Conservation (phyloP, 352 stramenopile species). For the Pythium aquatile region DNA sequence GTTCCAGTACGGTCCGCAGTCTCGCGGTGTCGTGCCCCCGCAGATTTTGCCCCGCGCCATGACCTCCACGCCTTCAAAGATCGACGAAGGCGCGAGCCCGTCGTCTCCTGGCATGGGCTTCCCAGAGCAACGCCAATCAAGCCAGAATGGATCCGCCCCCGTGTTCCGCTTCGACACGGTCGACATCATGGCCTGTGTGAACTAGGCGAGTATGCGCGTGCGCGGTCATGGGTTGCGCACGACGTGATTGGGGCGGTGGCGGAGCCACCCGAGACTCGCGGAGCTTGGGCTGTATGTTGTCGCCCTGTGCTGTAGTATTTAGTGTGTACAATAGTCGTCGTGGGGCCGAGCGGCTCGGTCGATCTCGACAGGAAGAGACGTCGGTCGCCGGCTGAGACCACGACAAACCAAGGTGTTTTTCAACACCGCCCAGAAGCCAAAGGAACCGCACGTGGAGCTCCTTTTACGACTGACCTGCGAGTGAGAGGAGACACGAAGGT, state of each 20-base stretch:
- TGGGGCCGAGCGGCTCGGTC: conserved; percentile 8
- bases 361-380: conserved; percentile 11
- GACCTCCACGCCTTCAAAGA: conserved; percentile 5
- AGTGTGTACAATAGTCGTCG: conserved; percentile 65
- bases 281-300: conserved; percentile 24
- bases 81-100: conserved; percentile 8
- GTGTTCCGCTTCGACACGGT: conserved; percentile 79
- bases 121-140: conserved; percentile 43
- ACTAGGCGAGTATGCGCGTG: conserved; percentile 24
- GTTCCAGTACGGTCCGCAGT: conserved; percentile 54
- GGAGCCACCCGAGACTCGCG: conserved; percentile 12
- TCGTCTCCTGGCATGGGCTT: conserved; percentile 12
- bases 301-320: conserved; percentile 28
- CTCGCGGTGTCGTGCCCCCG: conserved; percentile 37
- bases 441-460: conserved; percentile 6
- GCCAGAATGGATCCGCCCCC: conserved; percentile 12
- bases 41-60: conserved; percentile 46
- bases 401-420: conserved; percentile 74
- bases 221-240: conserved; percentile 22
- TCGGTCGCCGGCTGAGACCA: conserved; percentile 14
- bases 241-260: conserved; percentile 9
- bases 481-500: too few relatives aligned
- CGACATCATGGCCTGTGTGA: conserved; percentile 90
- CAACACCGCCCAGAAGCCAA: conserved; percentile 62
- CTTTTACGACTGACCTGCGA: too few relatives aligned